phyloP scores from a whole-genome alignment of 2,329 filamentous ascomycete genomes.

The Xylariaceae sp. region DNA sequence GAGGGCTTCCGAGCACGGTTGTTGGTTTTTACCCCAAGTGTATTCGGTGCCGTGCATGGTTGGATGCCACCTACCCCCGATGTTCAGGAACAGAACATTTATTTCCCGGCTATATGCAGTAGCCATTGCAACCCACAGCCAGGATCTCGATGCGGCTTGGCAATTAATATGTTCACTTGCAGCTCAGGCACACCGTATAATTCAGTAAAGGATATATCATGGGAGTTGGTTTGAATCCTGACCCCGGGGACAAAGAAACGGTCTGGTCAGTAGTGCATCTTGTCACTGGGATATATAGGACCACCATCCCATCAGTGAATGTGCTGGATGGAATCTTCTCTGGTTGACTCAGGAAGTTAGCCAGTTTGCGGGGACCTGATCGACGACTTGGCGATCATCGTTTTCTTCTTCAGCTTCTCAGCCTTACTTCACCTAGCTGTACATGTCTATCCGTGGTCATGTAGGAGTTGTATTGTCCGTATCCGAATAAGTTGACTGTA shows the following conservation, averaged over 20 bases:
- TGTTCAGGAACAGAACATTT: constrained; percentile 35
- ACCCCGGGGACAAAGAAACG: constrained; percentile 31
- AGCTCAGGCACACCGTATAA: constrained; percentile 33
- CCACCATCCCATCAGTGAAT: constrained; percentile 27
- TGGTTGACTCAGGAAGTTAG: constrained; percentile 12
- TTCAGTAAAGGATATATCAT: constrained; percentile 28
- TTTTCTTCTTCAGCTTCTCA: constrained; percentile 35
- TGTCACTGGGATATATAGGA: constrained; percentile 35
- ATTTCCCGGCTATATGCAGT: constrained; percentile 40
- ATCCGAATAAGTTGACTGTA: constrained; percentile 24
- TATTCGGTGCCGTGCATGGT: too few relatives aligned
- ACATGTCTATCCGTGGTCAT: constrained; percentile 11
- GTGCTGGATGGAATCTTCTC: constrained; percentile 23
- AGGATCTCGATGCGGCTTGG: constrained; percentile 32
- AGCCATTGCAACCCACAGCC: constrained; percentile 21
- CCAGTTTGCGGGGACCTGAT: constrained; percentile 25
- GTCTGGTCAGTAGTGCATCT: constrained; percentile 20
- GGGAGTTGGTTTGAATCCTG: constrained; percentile 24
- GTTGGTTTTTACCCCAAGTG: constrained; percentile 18
- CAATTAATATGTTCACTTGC: constrained; percentile 39
- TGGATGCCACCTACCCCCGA: too few relatives aligned
- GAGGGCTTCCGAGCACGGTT: not conserved
- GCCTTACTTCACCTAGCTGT: constrained; percentile 31
- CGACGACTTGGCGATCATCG: constrained; percentile 31
- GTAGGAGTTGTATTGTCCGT: constrained; percentile 18